These are phyloP conservation scores for Pseudovirgaria hyperparasitica DNA, from an alignment of 2,329 filamentous ascomycete genomes.

Conservation along the genomic window DNA sequence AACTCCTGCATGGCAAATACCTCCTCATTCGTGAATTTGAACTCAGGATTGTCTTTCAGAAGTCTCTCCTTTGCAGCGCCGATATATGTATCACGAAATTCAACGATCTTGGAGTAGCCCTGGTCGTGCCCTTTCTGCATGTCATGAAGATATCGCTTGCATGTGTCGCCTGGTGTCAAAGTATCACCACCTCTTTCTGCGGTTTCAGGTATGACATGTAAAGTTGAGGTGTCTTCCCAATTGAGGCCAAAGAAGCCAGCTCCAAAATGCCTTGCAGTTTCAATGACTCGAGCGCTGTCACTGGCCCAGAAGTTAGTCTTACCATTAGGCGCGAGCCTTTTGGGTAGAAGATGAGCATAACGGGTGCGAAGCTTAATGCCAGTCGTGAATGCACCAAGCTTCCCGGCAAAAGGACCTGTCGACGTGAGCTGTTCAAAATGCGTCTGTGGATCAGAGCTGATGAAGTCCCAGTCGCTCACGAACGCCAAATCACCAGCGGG, in stretches of 20 bases:
- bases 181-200: conserved; percentile 39
- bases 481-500: conserved; percentile 41
- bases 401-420: conserved; percentile 44
- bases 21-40: conserved; percentile 33
- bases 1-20: conserved; percentile 49
- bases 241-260: conserved; percentile 42
- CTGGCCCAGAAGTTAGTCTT: conserved; percentile 42
- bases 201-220: conserved; percentile 42
- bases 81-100: conserved; percentile 37
- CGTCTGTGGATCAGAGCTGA: conserved; percentile 31
- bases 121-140: conserved; percentile 34
- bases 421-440: conserved; percentile 42
- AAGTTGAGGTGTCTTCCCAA: conserved; percentile 27
- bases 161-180: conserved; percentile 41
- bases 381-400: conserved; percentile 39
- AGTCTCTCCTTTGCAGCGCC: conserved; percentile 33
- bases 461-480: conserved; percentile 42
- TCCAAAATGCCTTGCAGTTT: conserved; percentile 43
- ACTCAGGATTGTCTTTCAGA: conserved; percentile 26
- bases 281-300: conserved; percentile 39
- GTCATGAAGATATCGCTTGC: conserved; percentile 26
- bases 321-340: conserved; percentile 7
- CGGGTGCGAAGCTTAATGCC: conserved; percentile 41
- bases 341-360: conserved; percentile 34
- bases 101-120: conserved; percentile 33